Conservation (phyloP, 2,329 filamentous ascomycete genomes). For the Colletotrichum sublineola region DNA sequence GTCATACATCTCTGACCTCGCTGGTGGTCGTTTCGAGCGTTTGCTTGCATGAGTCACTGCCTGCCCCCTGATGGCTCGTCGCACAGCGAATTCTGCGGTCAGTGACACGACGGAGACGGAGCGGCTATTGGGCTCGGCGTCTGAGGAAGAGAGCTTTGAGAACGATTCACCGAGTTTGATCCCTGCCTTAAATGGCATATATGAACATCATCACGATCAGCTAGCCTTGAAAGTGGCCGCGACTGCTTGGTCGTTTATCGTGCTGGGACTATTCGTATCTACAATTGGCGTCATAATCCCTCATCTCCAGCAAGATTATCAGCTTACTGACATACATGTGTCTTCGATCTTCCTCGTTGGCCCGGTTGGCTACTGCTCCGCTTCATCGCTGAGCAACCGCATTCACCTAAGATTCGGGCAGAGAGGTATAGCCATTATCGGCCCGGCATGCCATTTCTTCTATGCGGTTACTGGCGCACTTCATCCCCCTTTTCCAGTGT, state of each 20-base stretch:
- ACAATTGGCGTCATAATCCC: slow-evolving; percentile 48
- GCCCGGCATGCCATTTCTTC: slow-evolving; percentile 56
- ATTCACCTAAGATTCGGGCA: slow-evolving; percentile 70
- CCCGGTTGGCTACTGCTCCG: slow-evolving; percentile 59
- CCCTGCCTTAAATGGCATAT: neutral
- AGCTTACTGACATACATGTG: slow-evolving; percentile 56
- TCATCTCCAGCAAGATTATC: slow-evolving; percentile 55
- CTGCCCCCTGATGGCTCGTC: neutral
- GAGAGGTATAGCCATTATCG: slow-evolving; percentile 60
- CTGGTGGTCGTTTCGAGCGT: neutral
- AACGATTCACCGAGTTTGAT: no score
- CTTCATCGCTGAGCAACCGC: slow-evolving; percentile 54
- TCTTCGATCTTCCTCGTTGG: slow-evolving; percentile 59
- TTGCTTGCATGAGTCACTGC: neutral
- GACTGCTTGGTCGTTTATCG: slow-evolving; percentile 36
- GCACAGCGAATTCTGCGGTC: no score
- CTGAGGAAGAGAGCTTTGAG: neutral
- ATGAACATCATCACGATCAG: neutral
- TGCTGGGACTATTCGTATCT: slow-evolving; percentile 47
- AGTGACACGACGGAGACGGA: neutral
- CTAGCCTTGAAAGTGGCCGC: slow-evolving; percentile 9
- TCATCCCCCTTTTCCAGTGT: slow-evolving; percentile 77
- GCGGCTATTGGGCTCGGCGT: neutral
- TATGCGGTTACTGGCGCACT: slow-evolving; percentile 74
- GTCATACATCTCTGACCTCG: neutral